Evolutionary conservation across 139 green algal genomes (phyloP).

Genomic region (Edaphochlamys debaryana): DNA sequence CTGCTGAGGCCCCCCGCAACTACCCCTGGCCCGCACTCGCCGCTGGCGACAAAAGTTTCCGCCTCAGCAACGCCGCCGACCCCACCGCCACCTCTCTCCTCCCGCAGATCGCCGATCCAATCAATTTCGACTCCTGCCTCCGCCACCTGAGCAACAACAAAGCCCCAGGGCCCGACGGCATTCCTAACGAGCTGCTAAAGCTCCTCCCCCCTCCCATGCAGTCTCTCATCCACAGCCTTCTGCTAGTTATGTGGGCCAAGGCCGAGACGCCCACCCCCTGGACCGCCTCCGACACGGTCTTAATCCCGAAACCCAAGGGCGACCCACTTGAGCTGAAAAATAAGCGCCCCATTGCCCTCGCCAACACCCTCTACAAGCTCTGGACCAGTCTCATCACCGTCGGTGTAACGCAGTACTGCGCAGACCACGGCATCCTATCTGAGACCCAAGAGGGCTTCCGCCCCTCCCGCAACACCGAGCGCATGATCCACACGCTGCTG

Average conservation of each 20-base stretch:
- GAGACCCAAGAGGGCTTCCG: conserved; percentile 55
- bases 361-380: conserved; percentile 55
- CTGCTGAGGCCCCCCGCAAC: not conserved
- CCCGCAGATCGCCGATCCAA: not conserved
- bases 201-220: conserved; percentile 19
- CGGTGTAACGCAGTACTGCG: conserved; percentile 18
- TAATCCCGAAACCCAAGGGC: conserved; percentile 51
- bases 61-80: not conserved
- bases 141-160: conserved; percentile 24
- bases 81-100: not conserved
- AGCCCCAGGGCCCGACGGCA: conserved; percentile 35
- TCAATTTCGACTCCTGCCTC: conserved; percentile 11
- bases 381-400: conserved; percentile 51
- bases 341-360: conserved; percentile 47
- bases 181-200: conserved; percentile 52
- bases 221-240: not conserved
- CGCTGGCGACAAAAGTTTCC: not conserved
- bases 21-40: not conserved
- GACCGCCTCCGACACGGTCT: conserved; percentile 46
- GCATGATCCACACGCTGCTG: conserved; percentile 22
- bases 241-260: conserved; percentile 40
- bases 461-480: not conserved
- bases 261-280: conserved; percentile 44
- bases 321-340: conserved; percentile 28
- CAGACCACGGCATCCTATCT: conserved; percentile 24